These are phyloP conservation scores for Fraxinus dipetala DNA, from an alignment of 305 asterid species.

Conservation along the genomic window DNA sequence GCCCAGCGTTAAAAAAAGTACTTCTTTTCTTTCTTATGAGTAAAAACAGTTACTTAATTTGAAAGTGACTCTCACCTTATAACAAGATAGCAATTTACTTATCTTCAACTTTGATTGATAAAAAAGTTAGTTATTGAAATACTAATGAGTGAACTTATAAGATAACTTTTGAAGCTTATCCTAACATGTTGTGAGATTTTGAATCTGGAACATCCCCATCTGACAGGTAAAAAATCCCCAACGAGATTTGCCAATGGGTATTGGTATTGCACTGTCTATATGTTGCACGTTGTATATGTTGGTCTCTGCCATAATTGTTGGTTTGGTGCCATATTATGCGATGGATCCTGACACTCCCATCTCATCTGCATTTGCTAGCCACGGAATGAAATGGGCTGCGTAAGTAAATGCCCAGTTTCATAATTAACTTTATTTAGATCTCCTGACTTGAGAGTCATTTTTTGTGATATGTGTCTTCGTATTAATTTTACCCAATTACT, in stretches of 20 bases:
- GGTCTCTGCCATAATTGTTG: conserved; percentile 91
- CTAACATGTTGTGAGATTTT: not conserved
- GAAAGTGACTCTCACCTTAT: not conserved
- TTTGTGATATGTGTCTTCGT: not conserved
- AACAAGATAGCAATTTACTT: not conserved
- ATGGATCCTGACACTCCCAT: conserved; percentile 99
- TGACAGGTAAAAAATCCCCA: conserved; percentile 91
- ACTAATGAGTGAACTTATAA: not conserved
- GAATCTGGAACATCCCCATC: not conserved
- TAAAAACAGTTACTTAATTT: not conserved
- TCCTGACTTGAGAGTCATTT: conserved; percentile 10
- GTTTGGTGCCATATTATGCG: conserved; percentile 85
- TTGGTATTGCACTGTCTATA: conserved; percentile 76
- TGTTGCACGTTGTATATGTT: conserved; percentile 83
- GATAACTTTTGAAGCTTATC: not conserved
- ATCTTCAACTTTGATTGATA: not conserved
- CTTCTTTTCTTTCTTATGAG: not conserved
- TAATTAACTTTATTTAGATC: conserved; percentile 1
- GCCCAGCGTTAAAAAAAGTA: not conserved
- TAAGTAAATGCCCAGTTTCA: conserved; percentile 38
- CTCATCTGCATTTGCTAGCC: conserved; percentile 82
- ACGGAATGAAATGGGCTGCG: conserved; percentile 91
- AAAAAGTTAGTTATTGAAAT: not conserved
- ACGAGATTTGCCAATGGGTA: conserved; percentile 89
- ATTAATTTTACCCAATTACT: conserved; percentile 6